Conservation (phyloP, 345 rosid species). For the Tarenaya hassleriana region DNA sequence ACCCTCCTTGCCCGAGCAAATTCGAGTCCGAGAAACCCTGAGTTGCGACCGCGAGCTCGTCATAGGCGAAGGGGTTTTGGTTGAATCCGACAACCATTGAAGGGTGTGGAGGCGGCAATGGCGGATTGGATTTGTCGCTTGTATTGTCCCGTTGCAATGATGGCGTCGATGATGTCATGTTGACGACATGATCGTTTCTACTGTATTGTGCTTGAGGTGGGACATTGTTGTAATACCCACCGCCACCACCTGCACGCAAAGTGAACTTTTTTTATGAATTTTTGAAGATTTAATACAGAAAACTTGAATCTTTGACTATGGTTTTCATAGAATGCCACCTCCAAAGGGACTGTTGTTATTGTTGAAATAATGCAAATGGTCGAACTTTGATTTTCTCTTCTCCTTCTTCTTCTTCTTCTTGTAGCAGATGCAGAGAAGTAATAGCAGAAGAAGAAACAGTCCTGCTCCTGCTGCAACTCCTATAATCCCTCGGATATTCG, state of each 20-base stretch:
- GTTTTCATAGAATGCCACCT: too few relatives aligned
- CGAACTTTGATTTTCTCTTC: slow-evolving; percentile 20
- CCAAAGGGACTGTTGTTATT: slow-evolving; percentile 27
- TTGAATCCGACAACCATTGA: slow-evolving; percentile 49
- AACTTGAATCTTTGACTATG: not conserved
- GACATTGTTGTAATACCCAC: slow-evolving; percentile 26
- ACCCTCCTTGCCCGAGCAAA: slow-evolving; percentile 81
- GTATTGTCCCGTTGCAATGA: slow-evolving; percentile 18
- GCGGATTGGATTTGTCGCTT: slow-evolving; percentile 41
- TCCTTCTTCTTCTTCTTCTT: slow-evolving; percentile 37
- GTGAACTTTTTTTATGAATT: too few relatives aligned
- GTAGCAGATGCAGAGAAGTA: slow-evolving; percentile 30
- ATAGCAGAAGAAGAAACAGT: slow-evolving; percentile 26
- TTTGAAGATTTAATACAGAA: too few relatives aligned
- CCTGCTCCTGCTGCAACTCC: slow-evolving; percentile 37
- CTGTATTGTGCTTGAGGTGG: slow-evolving; percentile 11
- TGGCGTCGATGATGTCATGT: slow-evolving; percentile 28
- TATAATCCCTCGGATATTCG: slow-evolving; percentile 23
- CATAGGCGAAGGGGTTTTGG: slow-evolving; percentile 58
- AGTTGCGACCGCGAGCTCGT: slow-evolving; percentile 67
- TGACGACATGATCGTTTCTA: slow-evolving; percentile 11
- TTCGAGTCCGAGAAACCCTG: slow-evolving; percentile 51
- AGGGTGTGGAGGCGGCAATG: slow-evolving; percentile 43
- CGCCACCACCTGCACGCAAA: slow-evolving; percentile 31
- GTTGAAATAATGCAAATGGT: slow-evolving; percentile 30